A percentile compares a stretch with the other conserved stretches of the same genome.
Evolutionary conservation across 257 asterid species (phyloP).

Genomic region (Capsicum baccatum): DNA sequence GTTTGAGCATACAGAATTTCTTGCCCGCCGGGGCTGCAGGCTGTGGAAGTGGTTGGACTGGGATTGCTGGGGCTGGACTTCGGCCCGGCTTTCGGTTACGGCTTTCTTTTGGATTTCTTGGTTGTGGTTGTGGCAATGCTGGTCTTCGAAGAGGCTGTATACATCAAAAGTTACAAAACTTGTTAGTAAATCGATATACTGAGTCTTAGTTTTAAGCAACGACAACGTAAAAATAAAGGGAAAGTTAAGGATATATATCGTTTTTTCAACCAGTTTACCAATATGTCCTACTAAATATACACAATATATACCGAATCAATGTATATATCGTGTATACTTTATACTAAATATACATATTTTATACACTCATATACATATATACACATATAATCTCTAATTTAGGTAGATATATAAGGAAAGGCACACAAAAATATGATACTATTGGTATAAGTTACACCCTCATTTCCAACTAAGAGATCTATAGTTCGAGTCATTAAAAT

Average conservation of each 20-base stretch:
- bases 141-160: conserved; percentile 26
- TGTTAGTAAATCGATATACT: not conserved
- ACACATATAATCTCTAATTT: too few relatives aligned
- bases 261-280: too few relatives aligned
- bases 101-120: not conserved
- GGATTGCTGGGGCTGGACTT: not conserved
- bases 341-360: too few relatives aligned
- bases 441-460: too few relatives aligned
- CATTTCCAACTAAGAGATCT: too few relatives aligned
- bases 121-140: not conserved
- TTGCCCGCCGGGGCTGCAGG: conserved; percentile 43
- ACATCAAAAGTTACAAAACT: not conserved
- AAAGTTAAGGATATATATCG: not conserved
- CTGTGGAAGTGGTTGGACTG: conserved; percentile 7
- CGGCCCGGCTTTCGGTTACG: not conserved
- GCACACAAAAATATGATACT: too few relatives aligned
- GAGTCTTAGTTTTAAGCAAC: not conserved
- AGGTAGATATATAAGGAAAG: too few relatives aligned
- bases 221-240: not conserved
- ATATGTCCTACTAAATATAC: too few relatives aligned
- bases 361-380: too few relatives aligned
- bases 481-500: not conserved
- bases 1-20: conserved; percentile 76
- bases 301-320: too few relatives aligned
- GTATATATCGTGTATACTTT: too few relatives aligned